phyloP scores from a whole-genome alignment of 768 basidiomycete species.

The Leucocoprinus leucothites region DNA sequence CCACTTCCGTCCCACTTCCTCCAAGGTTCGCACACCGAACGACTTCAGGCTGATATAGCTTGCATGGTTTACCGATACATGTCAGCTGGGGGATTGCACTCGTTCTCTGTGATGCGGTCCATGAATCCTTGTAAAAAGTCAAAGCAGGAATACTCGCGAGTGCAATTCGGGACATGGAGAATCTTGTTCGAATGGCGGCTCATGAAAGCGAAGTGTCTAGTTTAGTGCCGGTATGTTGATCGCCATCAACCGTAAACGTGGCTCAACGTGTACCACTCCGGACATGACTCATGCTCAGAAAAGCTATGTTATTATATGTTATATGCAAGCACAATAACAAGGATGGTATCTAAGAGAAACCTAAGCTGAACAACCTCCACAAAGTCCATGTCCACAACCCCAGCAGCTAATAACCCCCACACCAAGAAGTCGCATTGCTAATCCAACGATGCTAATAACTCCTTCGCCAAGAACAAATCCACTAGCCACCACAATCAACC shows the following conservation, averaged over 20 bases:
- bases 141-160: constrained; percentile 72
- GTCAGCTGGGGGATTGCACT: constrained; percentile 72
- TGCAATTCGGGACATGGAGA: constrained; percentile 62
- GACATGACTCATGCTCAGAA: not conserved
- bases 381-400: constrained; percentile 79
- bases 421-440: constrained; percentile 72
- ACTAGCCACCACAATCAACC: constrained; percentile 84
- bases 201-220: too few species aligned
- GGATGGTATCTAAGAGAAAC: too few species aligned
- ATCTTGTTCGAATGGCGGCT: not conserved
- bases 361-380: constrained; percentile 63
- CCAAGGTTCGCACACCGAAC: constrained; percentile 81
- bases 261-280: constrained; percentile 2
- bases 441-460: constrained; percentile 76
- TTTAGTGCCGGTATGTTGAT: too few species aligned
- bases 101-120: constrained; percentile 67
- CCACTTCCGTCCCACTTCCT: constrained; percentile 73
- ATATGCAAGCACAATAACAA: too few species aligned
- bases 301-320: not conserved
- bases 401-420: constrained; percentile 78
- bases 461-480: constrained; percentile 97
- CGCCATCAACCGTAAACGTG: constrained; percentile 6
- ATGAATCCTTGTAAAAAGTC: constrained; percentile 69
- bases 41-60: constrained; percentile 74
- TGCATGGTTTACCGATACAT: constrained; percentile 80